Conservation (phyloP, 2,329 filamentous ascomycete species). For the Penicillium paneum region DNA sequence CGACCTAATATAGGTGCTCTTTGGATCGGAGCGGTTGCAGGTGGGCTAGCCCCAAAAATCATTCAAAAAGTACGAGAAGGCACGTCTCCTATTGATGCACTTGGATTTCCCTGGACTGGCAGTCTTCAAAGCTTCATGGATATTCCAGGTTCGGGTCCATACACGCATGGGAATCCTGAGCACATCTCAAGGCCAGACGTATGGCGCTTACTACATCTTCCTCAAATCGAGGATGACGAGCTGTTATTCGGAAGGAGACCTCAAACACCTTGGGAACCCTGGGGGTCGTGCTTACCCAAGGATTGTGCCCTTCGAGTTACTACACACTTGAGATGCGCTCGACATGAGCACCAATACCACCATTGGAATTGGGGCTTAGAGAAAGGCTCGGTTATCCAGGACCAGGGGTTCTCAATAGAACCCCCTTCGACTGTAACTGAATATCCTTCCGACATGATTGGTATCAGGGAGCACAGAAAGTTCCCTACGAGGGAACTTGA, state of each 20-base stretch:
- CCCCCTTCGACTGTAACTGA: neutral
- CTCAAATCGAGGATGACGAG: conserved; percentile 9
- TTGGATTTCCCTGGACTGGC: conserved; percentile 14
- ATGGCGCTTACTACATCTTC: conserved; percentile 15
- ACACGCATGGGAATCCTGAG: neutral
- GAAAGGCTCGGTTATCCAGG: conserved; percentile 1
- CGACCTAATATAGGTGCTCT: conserved; percentile 10
- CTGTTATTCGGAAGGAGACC: neutral
- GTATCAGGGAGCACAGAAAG: neutral
- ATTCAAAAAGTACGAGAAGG: neutral
- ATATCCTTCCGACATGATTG: neutral
- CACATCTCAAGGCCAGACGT: conserved; percentile 12
- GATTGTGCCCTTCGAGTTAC: conserved; percentile 13
- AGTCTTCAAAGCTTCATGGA: conserved; percentile 16
- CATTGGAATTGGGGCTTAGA: conserved; percentile 10
- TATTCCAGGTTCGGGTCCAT: conserved; percentile 10
- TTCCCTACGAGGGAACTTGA: conserved; percentile 4
- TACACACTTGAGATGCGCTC: conserved; percentile 8
- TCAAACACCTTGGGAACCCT: neutral
- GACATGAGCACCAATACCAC: conserved; percentile 11
- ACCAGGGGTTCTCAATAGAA: conserved; percentile 1
- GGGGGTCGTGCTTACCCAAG: neutral
- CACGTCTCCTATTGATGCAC: conserved; percentile 7
- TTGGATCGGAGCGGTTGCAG: conserved; percentile 11
- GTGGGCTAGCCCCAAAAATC: conserved; percentile 8